These are phyloP conservation scores for Fomes fomentarius DNA, from an alignment of 1,284 basidiomycete genomes.

Conservation along the genomic window DNA sequence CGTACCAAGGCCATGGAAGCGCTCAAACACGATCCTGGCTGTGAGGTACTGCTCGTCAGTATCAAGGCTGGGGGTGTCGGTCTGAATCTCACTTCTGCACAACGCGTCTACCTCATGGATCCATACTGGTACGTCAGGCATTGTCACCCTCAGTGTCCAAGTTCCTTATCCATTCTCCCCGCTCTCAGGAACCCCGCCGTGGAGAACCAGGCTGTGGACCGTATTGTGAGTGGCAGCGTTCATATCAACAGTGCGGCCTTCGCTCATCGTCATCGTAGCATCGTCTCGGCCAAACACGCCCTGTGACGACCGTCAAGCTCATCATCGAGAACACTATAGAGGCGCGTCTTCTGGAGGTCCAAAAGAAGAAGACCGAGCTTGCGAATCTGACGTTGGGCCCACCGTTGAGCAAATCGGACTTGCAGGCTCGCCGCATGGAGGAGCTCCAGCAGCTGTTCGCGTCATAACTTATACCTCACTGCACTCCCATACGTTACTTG, in stretches of 20 bases:
- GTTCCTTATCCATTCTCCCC: background rate
- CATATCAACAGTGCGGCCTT: slow-evolving; percentile 12
- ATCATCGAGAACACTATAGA: slow-evolving; percentile 96
- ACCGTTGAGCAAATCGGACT: slow-evolving; percentile 80
- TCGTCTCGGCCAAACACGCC: slow-evolving; percentile 89
- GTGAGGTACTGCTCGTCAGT: slow-evolving; percentile 94
- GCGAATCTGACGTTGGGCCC: slow-evolving; percentile 89
- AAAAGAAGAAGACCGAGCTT: slow-evolving; percentile 92
- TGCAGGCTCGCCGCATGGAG: slow-evolving; percentile 83
- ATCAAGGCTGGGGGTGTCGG: slow-evolving; percentile 97
- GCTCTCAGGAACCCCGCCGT: slow-evolving; percentile 88
- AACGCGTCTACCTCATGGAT: slow-evolving; percentile 93
- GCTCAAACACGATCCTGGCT: slow-evolving; percentile 81
- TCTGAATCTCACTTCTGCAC: slow-evolving; percentile 90
- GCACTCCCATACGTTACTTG: slow-evolving; percentile 13
- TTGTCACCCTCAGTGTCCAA: background rate
- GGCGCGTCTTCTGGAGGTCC: slow-evolving; percentile 85
- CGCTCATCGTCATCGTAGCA: slow-evolving; percentile 60
- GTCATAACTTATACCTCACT: slow-evolving; percentile 31
- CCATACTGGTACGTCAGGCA: slow-evolving; percentile 77
- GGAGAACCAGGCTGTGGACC: slow-evolving; percentile 94
- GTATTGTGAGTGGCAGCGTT: slow-evolving; percentile 62
- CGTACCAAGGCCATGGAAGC: slow-evolving; percentile 89
- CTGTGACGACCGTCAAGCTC: slow-evolving; percentile 89
- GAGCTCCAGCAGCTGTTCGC: slow-evolving; percentile 76